Evolutionary conservation across 1,139 yeast species (phyloP).

Genomic region (Suhomyces bribrorum): DNA sequence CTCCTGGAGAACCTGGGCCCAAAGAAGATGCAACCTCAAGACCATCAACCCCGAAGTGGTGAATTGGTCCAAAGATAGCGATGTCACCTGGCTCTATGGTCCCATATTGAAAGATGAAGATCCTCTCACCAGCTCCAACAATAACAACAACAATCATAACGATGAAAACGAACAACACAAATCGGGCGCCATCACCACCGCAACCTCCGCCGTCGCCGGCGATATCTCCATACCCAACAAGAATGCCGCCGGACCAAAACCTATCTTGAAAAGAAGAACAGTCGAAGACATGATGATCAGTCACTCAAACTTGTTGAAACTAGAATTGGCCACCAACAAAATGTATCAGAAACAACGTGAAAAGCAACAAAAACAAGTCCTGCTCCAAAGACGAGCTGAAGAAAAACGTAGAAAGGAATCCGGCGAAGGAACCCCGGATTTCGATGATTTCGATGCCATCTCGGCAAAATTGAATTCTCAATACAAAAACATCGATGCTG

Average conservation of each 20-base stretch:
- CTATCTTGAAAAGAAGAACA: slow-evolving; percentile 79
- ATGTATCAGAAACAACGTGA: slow-evolving; percentile 31
- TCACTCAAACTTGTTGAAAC: slow-evolving; percentile 52
- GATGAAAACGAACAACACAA: slow-evolving; percentile 23
- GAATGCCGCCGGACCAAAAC: slow-evolving; percentile 50
- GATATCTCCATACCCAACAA: slow-evolving; percentile 39
- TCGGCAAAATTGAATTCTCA: slow-evolving; percentile 64
- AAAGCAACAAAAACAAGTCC: slow-evolving; percentile 21
- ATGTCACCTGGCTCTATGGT: slow-evolving; percentile 82
- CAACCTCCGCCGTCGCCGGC: slow-evolving; percentile 49
- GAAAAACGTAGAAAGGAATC: slow-evolving; percentile 5
- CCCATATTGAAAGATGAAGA: slow-evolving; percentile 60
- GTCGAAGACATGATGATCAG: slow-evolving; percentile 73
- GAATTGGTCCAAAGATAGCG: slow-evolving; percentile 79
- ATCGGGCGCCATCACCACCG: slow-evolving; percentile 28
- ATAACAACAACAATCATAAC: slow-evolving; percentile 25
- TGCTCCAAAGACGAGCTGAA: slow-evolving; percentile 15
- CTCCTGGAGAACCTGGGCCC: slow-evolving; percentile 89
- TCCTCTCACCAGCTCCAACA: slow-evolving; percentile 8
- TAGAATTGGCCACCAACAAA: slow-evolving; percentile 46
- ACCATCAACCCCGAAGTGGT: slow-evolving; percentile 74
- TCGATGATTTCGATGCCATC: slow-evolving; percentile 57
- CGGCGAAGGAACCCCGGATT: slow-evolving; percentile 38
- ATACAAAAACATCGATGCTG: slow-evolving; percentile 30
- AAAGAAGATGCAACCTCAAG: slow-evolving; percentile 61